Conservation (phyloP, 345 rosid species). For the Bruguiera sexangula region DNA sequence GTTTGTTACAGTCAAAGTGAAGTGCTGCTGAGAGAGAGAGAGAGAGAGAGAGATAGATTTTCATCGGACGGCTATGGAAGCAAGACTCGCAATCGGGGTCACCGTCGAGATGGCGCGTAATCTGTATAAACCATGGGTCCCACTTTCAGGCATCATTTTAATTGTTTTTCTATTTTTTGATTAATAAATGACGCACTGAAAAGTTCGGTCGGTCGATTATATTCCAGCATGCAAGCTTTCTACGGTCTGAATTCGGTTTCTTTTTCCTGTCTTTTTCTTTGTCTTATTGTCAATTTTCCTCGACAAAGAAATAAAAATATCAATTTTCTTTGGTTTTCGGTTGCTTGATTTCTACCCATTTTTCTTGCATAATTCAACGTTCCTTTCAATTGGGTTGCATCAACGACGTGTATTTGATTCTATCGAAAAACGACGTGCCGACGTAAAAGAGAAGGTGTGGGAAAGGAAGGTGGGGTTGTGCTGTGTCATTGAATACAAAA, state of each 20-base stretch:
- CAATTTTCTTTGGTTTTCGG: background rate
- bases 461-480: background rate
- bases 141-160: slow-evolving; percentile 4
- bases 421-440: no score
- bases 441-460: no score
- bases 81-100: slow-evolving; percentile 10
- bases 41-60: slow-evolving; percentile 12
- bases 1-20: background rate
- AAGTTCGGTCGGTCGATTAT: background rate
- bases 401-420: slow-evolving; percentile 5
- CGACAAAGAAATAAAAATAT: no score
- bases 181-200: background rate
- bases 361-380: background rate
- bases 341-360: background rate
- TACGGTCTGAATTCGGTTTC: no score
- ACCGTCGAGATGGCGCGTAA: slow-evolving; percentile 36
- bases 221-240: no score
- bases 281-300: no score
- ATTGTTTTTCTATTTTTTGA: background rate
- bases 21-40: background rate
- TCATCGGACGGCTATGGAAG: slow-evolving; percentile 41
- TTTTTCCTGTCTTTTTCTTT: no score
- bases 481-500: no score
- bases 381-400: background rate
- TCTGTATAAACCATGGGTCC: slow-evolving; percentile 32